Conservation (phyloP, 805 yeast genomes). For the Pichia eremophila region DNA sequence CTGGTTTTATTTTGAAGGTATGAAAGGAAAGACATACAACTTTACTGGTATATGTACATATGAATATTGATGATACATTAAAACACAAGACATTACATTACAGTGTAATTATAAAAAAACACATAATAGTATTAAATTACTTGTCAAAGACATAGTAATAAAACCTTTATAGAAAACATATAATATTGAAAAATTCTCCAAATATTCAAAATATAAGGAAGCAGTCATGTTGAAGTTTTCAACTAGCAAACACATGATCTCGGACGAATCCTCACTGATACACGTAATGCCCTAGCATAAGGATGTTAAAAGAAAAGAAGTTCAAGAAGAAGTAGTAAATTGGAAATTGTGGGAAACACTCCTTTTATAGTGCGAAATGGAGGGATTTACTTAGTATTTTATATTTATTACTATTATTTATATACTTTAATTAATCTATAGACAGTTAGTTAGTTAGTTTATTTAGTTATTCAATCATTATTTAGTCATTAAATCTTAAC, state of each 20-base stretch:
- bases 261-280: conserved; percentile 99
- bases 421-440: too few species aligned
- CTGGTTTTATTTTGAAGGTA: too few species aligned
- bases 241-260: conserved; percentile 99
- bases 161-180: too few species aligned
- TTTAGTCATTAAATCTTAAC: conserved; percentile 52
- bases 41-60: too few species aligned
- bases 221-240: conserved; percentile 96
- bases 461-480: neutral
- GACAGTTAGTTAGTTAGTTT: neutral
- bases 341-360: neutral
- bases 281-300: conserved; percentile 99
- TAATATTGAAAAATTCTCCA: conserved; percentile 53
- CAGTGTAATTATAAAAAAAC: neutral
- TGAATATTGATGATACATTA: too few species aligned
- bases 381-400: too few species aligned
- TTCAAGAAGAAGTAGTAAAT: conserved; percentile 1
- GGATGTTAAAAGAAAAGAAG: conserved; percentile 44
- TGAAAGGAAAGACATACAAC: too few species aligned
- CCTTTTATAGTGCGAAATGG: conserved; percentile 8
- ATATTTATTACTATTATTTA: too few species aligned
- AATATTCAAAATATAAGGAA: conserved; percentile 42
- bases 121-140: neutral
- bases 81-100: too few species aligned
- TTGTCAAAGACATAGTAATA: conserved; percentile 1